Base-by-base conservation (phyloP, 805 yeast genomes). In the Hanseniaspora vineae region DNA sequence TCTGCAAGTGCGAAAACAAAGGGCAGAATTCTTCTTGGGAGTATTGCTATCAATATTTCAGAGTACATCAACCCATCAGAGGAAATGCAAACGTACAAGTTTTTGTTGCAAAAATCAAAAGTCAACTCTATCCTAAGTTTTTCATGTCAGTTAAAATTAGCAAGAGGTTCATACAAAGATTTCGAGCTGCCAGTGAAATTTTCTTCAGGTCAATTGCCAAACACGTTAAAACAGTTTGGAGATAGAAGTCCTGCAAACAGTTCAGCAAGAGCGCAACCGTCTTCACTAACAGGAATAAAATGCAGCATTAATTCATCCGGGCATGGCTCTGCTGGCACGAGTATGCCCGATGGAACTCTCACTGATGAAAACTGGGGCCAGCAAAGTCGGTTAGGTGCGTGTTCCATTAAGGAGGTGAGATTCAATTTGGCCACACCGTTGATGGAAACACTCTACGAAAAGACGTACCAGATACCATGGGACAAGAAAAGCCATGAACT, bases 121-220 rank as follows among this genome's bases (percentile, higher is more conserved):
- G 78, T 90, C 17, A 90, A 90, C 61, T 81, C 94, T 2, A 82
- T 86, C n/a, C 62, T 83, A 39, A 80, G 74, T 50, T 51, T 86
- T 40, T 71, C 80, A 1, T 66, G 84, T n/a, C 67, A 69, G 5
- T 62, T 84, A 54, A 70, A 67, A 40, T 57, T 69, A 42, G 53
- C 66, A 33, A 64, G 71, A 54, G 76, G 68, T 37, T 45, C 58
- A 6, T 64, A 62, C 46, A 50, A 52, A 13, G 68, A 64, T 35
- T 64, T 64, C 44, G 51, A 53, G 31, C 31, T 52, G 3, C 49
- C 61, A 9, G 49, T 48, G 15, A 39, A 44, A 20, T 49, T 51
- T 31, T 46, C 55, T 4, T 51, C 56, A 6, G 58, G 59, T 10
- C 64, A 61, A 46, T 39, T 56, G 42, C 62, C 65, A 6, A 54